These are phyloP conservation scores for Marchantia paleacea DNA, from an alignment of 225 moss, liverwort and hornwort genomes.

Conservation along the genomic window DNA sequence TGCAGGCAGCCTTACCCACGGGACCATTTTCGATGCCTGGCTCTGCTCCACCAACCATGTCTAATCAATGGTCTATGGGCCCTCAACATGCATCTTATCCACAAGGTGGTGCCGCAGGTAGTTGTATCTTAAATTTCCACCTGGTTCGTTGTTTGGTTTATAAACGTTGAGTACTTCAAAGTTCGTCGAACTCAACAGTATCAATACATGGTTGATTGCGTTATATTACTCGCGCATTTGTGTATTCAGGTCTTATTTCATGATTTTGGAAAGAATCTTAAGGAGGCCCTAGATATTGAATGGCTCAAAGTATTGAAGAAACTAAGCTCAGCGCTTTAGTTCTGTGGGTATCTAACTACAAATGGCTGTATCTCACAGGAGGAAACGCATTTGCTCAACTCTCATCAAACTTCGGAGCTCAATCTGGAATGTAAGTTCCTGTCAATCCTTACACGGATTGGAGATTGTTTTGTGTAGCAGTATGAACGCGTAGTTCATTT, in stretches of 20 bases:
- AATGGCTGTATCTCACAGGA: constrained; percentile 1
- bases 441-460: neutral
- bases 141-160: no score
- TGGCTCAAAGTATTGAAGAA: no score
- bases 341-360: neutral
- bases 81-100: constrained; percentile 49
- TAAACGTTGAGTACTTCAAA: no score
- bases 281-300: no score
- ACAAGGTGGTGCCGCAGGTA: constrained; percentile 35
- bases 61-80: constrained; percentile 43
- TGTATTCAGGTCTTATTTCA: no score
- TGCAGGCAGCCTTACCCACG: constrained; percentile 48
- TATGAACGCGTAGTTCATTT: no score
- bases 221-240: no score
- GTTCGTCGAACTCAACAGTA: no score
- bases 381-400: constrained; percentile 7
- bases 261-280: no score
- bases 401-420: constrained; percentile 13
- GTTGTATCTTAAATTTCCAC: neutral
- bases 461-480: no score
- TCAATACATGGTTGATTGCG: no score
- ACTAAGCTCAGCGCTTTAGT: neutral
- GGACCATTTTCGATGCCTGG: constrained; percentile 43
- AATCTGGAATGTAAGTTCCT: constrained; percentile 20
- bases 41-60: constrained; percentile 23